Evolutionary conservation across 441 rosid genomes (phyloP), one percentile per base, ranked within the genome.

Genomic region (Gossypium gossypioides): DNA sequence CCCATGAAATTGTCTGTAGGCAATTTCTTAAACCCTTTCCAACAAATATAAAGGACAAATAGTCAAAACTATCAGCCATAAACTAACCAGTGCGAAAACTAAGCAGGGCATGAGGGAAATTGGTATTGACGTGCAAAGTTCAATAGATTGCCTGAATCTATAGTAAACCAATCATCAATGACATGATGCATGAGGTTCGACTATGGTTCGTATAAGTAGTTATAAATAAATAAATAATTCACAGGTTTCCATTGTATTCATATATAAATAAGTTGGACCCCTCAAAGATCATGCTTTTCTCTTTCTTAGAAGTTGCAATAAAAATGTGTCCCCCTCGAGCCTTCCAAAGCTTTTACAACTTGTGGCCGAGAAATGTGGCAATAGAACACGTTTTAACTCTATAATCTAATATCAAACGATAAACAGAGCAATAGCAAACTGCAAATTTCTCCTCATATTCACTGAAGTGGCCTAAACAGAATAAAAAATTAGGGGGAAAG

Each of bases 371-470:
- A 18, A 69, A 34, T 27, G 61, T 6, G 7, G 50, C 19, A 19
- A 69, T 69, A 24, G 22, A 54, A 19, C 68, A 72, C 57, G 65
- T 57, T 66, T 67, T 62, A 51, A 62, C n/a, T 66, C 69, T 29
- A 34, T 34, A 57, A 48, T 64, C 62, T 65, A 61, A 40, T 68
- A 68, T 71, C 72, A 69, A 72, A n/a, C 15, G 34, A 74, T 54
- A 25, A 58, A 25, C 73, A 62, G 29, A 24, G 22, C 22, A 55
- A 29, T 44, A 15, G 15, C 54, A 78, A 74, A 64, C 58, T 50
- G 68, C 57, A 74, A 24, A 57, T 64, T 44, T 46, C 52, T 56
- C 67, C 59, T 32, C 59, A 21, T 9, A 3, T 55, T 34, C 66
- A 32, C 46, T 1, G 1, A 48, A n/a, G 19, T 48, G 54, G 54